Base-by-base conservation (phyloP, 352 stramenopile genomes). In the Peronospora belbahrii region DNA sequence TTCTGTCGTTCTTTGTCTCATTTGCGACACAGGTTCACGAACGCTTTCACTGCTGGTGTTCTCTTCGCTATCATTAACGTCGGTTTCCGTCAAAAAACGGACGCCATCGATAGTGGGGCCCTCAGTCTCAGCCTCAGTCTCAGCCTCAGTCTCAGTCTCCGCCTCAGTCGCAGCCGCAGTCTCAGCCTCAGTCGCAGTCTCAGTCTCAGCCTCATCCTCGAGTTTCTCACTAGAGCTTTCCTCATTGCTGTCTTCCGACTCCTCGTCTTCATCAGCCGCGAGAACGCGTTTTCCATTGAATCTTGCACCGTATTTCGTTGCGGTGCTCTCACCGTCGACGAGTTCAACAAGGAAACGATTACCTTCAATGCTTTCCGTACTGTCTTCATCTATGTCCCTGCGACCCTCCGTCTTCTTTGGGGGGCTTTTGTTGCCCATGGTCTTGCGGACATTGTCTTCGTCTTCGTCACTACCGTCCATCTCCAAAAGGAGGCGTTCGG, bases 311-410 rank as follows among this genome's bases (percentile, higher is more conserved):
- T 17, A 10, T n/a, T 58, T 37, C 0, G 17, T 19, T 5, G 28
- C 45, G n/a, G n/a, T n/a, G n/a, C n/a, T n/a, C n/a, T n/a, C n/a
- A n/a, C 44, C 54, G 3, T 22, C 24, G 7, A 48, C 36, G 6
- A 49, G 11, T n/a, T 53, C 51, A 0, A 40, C 14, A n/a, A 59
- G 37, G 30, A 59, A 59, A 10, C 50, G 42, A 0, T 52, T 35
- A 6, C 35, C 22, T 1, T 42, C 42, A 4, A n/a, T 28, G 11
- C 41, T 51, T 0, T 50, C 48, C 13, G 33, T 44, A 14, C 13
- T 15, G 11, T 48, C 38, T 2, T 28, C 6, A 10, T 39, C 25
- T 7, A 9, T n/a, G 17, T 38, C 35, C 11, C 27, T 40, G 34
- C 48, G 50, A 6, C 24, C 35, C 13, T 33, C 37, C 17, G 28